Conservation (phyloP, 257 asterid genomes). For the Solanum paucissectum region DNA sequence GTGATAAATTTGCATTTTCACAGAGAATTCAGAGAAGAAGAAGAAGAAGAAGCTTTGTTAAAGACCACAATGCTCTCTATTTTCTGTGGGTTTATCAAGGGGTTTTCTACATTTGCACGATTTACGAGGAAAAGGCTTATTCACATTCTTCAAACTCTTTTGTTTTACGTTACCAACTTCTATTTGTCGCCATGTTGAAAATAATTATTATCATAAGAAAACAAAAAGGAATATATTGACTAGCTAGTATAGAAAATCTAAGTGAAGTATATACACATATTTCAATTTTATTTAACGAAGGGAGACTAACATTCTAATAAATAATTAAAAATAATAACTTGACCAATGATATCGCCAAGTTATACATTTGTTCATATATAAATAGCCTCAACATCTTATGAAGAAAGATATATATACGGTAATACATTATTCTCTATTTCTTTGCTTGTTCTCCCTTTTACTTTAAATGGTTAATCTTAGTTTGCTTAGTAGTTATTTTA, state of each 20-base stretch:
- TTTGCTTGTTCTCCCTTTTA: too few species aligned
- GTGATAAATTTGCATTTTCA: slow-evolving; percentile 3
- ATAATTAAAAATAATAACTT: too few species aligned
- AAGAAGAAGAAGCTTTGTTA: background rate
- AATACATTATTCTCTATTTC: too few species aligned
- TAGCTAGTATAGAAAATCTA: too few species aligned
- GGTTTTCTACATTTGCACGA: slow-evolving; percentile 14
- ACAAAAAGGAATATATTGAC: background rate
- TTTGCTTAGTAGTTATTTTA: too few species aligned
- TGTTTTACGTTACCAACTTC: background rate
- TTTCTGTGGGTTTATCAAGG: slow-evolving; percentile 16
- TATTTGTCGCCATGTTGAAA: background rate
- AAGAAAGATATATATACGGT: too few species aligned
- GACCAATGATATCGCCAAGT: too few species aligned
- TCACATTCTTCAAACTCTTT: background rate
- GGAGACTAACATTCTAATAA: background rate
- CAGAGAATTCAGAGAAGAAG: background rate
- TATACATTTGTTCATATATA: too few species aligned
- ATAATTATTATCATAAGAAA: background rate
- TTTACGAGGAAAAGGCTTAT: slow-evolving; percentile 13
- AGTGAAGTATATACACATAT: background rate
- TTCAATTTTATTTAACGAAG: too few species aligned
- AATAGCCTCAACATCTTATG: too few species aligned
- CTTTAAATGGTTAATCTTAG: too few species aligned
- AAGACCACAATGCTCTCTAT: background rate